A percentile compares a stretch with the other conserved stretches of the same genome.
These are phyloP conservation scores for Oryza australiensis DNA, from an alignment of 176 grass and related monocot species.

Conservation along the genomic window DNA sequence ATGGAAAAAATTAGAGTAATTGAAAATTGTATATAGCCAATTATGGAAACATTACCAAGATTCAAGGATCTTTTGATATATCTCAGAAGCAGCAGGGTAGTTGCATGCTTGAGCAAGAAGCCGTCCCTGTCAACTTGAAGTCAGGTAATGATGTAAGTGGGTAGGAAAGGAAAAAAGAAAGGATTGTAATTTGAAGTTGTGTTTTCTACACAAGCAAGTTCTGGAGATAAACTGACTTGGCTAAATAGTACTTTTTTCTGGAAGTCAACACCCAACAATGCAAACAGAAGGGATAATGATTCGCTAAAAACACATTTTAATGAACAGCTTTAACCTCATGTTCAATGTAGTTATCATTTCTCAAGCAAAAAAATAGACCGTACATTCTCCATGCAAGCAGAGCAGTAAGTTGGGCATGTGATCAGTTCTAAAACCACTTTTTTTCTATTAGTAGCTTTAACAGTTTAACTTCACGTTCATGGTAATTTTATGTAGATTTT, in stretches of 20 bases:
- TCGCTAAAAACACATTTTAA: background rate
- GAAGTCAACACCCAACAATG: background rate
- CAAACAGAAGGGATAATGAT: background rate
- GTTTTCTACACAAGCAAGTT: constrained; percentile 1
- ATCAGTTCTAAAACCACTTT: background rate
- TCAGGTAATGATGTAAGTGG: constrained; percentile 64
- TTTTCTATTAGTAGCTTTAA: background rate
- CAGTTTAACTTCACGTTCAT: background rate
- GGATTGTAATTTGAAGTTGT: background rate
- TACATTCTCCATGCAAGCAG: background rate
- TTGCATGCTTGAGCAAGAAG: constrained; percentile 82
- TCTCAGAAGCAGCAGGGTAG: constrained; percentile 66
- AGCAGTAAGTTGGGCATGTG: background rate
- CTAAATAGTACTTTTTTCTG: background rate
- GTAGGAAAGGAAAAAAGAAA: background rate
- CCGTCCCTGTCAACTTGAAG: constrained; percentile 93
- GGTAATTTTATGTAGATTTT: background rate
- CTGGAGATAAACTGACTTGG: constrained; percentile 4
- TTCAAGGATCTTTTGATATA: constrained; percentile 80
- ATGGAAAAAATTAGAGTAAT: background rate
- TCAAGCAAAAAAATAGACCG: background rate
- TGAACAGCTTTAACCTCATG: background rate
- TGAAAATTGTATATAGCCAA: constrained; percentile 16
- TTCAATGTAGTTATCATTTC: background rate
- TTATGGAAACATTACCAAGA: constrained; percentile 64